These are phyloP conservation scores for Atalantia buxifolia DNA, from an alignment of 345 rosid genomes.

Conservation along the genomic window DNA sequence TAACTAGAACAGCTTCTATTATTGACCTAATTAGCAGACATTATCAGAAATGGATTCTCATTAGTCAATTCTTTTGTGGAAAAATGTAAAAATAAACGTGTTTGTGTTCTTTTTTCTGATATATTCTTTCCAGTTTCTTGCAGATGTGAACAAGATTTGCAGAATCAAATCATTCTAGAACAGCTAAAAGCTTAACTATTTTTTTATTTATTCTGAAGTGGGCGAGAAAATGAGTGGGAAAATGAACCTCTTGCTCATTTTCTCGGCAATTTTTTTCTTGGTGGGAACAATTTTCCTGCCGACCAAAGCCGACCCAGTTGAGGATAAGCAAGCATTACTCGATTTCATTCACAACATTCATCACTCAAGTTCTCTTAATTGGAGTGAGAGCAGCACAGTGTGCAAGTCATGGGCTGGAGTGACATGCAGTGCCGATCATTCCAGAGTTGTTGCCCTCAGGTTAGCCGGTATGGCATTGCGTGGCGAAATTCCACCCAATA, in stretches of 20 bases:
- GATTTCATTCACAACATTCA: constrained; percentile 56
- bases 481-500: constrained; percentile 49
- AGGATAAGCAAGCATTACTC: constrained; percentile 68
- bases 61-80: background rate
- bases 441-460: constrained; percentile 54
- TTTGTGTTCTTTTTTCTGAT: constrained; percentile 11
- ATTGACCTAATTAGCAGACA: constrained; percentile 18
- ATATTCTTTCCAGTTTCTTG: constrained; percentile 10
- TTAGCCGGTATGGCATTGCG: constrained; percentile 57
- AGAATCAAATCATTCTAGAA: constrained; percentile 8
- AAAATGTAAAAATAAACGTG: background rate
- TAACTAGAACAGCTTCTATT: constrained; percentile 10
- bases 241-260: constrained; percentile 26
- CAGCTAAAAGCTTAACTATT: background rate
- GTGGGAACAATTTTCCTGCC: constrained; percentile 33
- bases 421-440: constrained; percentile 49
- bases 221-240: constrained; percentile 21
- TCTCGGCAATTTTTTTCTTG: constrained; percentile 31
- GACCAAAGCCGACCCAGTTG: constrained; percentile 44
- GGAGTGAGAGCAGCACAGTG: constrained; percentile 50
- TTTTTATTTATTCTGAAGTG: background rate
- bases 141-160: constrained; percentile 20
- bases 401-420: constrained; percentile 85
- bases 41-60: background rate
- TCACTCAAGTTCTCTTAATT: constrained; percentile 60